Conservation (phyloP, 306 rosid genomes). For the Trichosanthes cucumerina region DNA sequence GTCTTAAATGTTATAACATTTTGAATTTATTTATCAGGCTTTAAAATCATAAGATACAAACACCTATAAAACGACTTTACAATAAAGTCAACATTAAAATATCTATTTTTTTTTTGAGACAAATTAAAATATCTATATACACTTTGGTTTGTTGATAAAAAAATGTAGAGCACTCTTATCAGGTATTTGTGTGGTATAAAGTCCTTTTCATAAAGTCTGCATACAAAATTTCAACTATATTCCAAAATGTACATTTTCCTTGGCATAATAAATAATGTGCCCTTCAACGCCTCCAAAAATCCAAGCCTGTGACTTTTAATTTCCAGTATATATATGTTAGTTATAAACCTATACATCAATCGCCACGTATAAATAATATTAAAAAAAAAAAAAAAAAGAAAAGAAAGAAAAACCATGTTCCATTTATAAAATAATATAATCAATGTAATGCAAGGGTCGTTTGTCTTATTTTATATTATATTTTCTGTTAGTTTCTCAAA, state of each 20-base stretch:
- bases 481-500: not conserved
- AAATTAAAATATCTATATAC: not conserved
- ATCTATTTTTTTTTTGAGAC: too few species aligned
- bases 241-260: not conserved
- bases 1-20: not conserved
- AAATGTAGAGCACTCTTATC: not conserved
- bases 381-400: too few species aligned
- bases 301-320: not conserved
- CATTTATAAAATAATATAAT: not conserved
- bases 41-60: not conserved
- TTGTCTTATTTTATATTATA: not conserved
- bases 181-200: not conserved
- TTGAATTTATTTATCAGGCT: not conserved
- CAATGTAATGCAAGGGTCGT: not conserved
- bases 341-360: not conserved
- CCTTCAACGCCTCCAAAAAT: not conserved
- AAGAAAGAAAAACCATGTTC: not conserved
- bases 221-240: slow-evolving; percentile 1
- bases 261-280: not conserved
- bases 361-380: not conserved
- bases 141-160: not conserved
- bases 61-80: not conserved
- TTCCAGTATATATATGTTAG: not conserved
- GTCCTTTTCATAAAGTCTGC: slow-evolving; percentile 5
- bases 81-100: not conserved